phyloP scores from a whole-genome alignment of 164 flowering plant genomes.

The Hamamelis virginiana region DNA sequence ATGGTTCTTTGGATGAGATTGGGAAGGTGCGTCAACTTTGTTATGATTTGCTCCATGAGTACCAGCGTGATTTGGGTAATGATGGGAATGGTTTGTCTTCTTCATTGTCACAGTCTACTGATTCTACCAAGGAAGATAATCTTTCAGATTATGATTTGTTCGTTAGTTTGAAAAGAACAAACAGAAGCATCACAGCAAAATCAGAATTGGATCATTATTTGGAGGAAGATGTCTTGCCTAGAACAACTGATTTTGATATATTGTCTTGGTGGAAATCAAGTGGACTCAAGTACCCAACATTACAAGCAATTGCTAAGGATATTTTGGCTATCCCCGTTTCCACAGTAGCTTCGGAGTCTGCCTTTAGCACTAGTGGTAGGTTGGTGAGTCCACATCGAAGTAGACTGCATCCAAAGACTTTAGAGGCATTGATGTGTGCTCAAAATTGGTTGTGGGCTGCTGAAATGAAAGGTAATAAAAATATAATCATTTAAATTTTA shows the following conservation, averaged over 20 bases:
- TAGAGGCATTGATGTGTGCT: slow-evolving; percentile 10
- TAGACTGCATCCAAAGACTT: slow-evolving; percentile 1
- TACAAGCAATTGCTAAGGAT: slow-evolving; percentile 4
- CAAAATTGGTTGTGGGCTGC: slow-evolving; percentile 2
- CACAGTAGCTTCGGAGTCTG: slow-evolving; percentile 1
- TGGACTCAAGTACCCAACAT: not conserved
- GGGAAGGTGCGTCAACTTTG: not conserved
- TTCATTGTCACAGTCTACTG: too few relatives aligned
- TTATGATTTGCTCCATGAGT: not conserved
- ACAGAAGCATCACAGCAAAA: not conserved
- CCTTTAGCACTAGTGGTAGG: slow-evolving; percentile 10
- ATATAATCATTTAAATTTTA: too few relatives aligned
- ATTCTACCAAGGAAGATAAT: too few relatives aligned
- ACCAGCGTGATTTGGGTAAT: not conserved
- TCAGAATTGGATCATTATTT: not conserved
- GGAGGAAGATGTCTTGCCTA: not conserved
- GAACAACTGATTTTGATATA: not conserved
- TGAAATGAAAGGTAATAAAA: not conserved
- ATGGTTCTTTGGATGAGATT: not conserved
- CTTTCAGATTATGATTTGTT: not conserved
- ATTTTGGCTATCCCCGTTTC: slow-evolving; percentile 7
- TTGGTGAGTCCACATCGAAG: slow-evolving; percentile 8
- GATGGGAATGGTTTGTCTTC: too few relatives aligned
- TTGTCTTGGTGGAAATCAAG: slow-evolving; percentile 10
- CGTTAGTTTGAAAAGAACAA: not conserved